These are phyloP conservation scores for Fusarium brevicatenulatum DNA, from an alignment of 2,329 filamentous ascomycete genomes.

Conservation along the genomic window DNA sequence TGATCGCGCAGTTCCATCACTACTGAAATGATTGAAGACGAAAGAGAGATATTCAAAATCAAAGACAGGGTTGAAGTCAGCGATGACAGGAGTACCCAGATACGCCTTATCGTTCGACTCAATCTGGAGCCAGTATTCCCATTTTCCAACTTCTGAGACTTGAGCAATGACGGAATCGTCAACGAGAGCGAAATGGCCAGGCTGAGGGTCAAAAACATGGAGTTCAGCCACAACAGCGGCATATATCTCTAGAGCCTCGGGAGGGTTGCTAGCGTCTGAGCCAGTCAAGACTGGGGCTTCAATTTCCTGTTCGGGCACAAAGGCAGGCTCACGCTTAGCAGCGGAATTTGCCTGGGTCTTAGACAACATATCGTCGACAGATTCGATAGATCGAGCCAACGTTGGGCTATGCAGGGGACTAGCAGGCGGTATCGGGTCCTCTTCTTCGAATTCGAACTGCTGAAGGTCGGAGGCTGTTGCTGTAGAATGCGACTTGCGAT, in stretches of 20 bases:
- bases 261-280: conserved; percentile 55
- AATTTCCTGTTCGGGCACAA: conserved; percentile 47
- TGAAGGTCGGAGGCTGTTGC: conserved; percentile 84
- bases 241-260: conserved; percentile 77
- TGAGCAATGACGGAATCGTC: conserved; percentile 79
- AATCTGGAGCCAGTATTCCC: conserved; percentile 97
- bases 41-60: conserved; percentile 99
- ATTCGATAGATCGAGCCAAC: conserved; percentile 64
- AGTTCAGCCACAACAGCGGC: conserved; percentile 82
- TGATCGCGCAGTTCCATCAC: conserved; percentile 90
- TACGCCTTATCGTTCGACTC: conserved; percentile 79
- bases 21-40: conserved; percentile 96
- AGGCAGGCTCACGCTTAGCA: conserved; percentile 55
- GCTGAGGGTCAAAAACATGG: conserved; percentile 91
- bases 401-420: conserved; percentile 70
- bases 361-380: conserved; percentile 65
- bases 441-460: conserved; percentile 81
- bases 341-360: conserved; percentile 60
- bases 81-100: conserved; percentile 85
- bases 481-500: conserved; percentile 79
- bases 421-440: conserved; percentile 71
- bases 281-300: conserved; percentile 42
- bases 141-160: conserved; percentile 87
- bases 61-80: conserved; percentile 97
- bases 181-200: conserved; percentile 84